Percentiles rank a stretch among this genome's conserved stretches.
Conservation (phyloP, 331 rosid species). For the Acacia pycnantha region DNA sequence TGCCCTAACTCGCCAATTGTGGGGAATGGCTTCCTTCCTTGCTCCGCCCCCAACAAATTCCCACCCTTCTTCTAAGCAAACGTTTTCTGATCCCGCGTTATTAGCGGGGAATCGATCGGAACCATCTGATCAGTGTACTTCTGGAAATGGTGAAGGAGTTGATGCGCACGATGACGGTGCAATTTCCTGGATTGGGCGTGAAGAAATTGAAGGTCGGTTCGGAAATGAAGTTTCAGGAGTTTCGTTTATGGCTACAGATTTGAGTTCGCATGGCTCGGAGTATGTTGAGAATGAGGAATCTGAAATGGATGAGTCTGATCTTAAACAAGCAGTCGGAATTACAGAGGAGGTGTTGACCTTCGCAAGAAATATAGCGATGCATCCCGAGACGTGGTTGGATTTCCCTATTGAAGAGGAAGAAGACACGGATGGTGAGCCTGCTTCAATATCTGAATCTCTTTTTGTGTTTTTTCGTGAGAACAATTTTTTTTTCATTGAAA, state of each 20-base stretch:
- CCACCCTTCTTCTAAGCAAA: constrained; percentile 6
- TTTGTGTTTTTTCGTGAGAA: background rate
- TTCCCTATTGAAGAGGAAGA: constrained; percentile 93
- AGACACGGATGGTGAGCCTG: constrained; percentile 59
- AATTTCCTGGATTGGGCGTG: background rate
- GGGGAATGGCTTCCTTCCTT: constrained; percentile 89
- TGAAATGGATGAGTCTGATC: constrained; percentile 31
- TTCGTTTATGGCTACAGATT: constrained; percentile 22
- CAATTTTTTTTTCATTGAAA: background rate
- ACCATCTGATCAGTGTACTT: constrained; percentile 14
- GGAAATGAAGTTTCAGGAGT: constrained; percentile 2
- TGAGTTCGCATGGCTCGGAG: background rate
- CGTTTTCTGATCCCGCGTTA: constrained; percentile 20
- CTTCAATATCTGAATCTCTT: background rate
- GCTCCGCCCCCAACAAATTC: constrained; percentile 58
- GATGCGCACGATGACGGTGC: background rate
- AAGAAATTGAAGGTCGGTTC: background rate
- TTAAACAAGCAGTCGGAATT: constrained; percentile 49
- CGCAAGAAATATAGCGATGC: constrained; percentile 78
- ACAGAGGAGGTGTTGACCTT: constrained; percentile 47
- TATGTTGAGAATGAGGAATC: constrained; percentile 27
- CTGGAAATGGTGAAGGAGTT: constrained; percentile 11
- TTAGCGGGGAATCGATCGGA: constrained; percentile 30
- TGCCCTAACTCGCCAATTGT: constrained; percentile 82
- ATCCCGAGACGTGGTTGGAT: constrained; percentile 99